Percentiles rank a stretch among this genome's conserved stretches.
These are phyloP conservation scores for Plantago major DNA, from an alignment of 257 asterid species.

Conservation along the genomic window DNA sequence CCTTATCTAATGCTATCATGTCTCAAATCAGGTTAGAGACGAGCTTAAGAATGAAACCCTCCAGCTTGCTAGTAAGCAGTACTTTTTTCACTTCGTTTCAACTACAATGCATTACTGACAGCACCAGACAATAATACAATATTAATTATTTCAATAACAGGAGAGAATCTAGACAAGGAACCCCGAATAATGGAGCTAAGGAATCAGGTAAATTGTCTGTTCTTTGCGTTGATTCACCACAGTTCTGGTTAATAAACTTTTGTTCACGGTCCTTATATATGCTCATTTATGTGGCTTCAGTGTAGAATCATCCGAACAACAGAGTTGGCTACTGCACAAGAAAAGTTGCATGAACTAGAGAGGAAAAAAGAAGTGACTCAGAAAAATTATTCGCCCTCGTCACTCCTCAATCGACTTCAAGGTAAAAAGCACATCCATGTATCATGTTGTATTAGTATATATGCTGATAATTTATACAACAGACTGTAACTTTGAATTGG, in stretches of 20 bases:
- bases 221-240: slow-evolving; percentile 13
- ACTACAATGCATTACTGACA: slow-evolving; percentile 3
- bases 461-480: no score
- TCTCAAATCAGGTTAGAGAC: slow-evolving; percentile 63
- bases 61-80: slow-evolving; percentile 90
- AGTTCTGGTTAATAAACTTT: neutral
- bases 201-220: slow-evolving; percentile 65
- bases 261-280: no score
- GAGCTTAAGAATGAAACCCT: slow-evolving; percentile 78
- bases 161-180: slow-evolving; percentile 85
- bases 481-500: no score
- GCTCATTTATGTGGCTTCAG: slow-evolving; percentile 36
- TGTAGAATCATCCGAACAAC: slow-evolving; percentile 88
- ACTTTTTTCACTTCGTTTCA: slow-evolving; percentile 21
- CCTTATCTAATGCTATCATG: slow-evolving; percentile 13
- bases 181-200: slow-evolving; percentile 85
- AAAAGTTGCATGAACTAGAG: slow-evolving; percentile 74
- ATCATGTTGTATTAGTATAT: no score
- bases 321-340: slow-evolving; percentile 93
- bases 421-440: slow-evolving; percentile 38
- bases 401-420: slow-evolving; percentile 70
- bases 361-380: slow-evolving; percentile 63
- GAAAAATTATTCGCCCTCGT: slow-evolving; percentile 64
- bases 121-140: slow-evolving; percentile 10
- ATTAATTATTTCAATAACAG: slow-evolving; percentile 34